Evolutionary conservation across 1,139 yeast genomes (phyloP).

Genomic region (Pneumocystis jirovecii): DNA sequence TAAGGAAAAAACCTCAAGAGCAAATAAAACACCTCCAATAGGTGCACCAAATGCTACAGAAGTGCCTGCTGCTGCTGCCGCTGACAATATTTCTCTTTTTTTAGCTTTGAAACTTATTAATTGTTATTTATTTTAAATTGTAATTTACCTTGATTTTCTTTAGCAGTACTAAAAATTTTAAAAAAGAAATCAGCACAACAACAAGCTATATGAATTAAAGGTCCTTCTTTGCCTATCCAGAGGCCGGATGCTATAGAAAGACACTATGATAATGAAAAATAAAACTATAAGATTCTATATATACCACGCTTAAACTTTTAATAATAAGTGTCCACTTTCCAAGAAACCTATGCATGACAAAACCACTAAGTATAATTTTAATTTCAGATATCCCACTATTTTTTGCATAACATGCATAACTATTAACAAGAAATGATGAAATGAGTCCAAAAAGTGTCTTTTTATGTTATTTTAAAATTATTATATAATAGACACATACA

Average conservation of each 20-base stretch:
- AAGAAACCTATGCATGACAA: conserved; percentile 39
- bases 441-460: background rate
- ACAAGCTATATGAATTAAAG: conserved; percentile 56
- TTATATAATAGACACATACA: background rate
- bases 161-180: conserved; percentile 36
- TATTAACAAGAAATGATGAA: background rate
- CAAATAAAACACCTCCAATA: conserved; percentile 51
- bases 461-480: background rate
- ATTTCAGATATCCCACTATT: conserved; percentile 3
- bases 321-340: conserved; percentile 42
- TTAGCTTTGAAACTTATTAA: conserved; percentile 17
- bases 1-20: conserved; percentile 40
- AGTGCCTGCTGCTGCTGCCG: conserved; percentile 56
- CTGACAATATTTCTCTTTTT: conserved; percentile 44
- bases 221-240: conserved; percentile 49
- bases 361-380: conserved; percentile 41
- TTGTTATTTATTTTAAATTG: background rate
- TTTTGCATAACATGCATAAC: background rate
- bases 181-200: conserved; percentile 48
- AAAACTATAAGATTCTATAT: background rate
- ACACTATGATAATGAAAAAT: background rate
- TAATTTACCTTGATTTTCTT: conserved; percentile 31
- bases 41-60: conserved; percentile 61
- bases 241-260: conserved; percentile 53
- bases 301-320: conserved; percentile 37